Percentiles rank a stretch among this genome's conserved stretches.
phyloP scores from a whole-genome alignment of 441 rosid genomes.

The Populus trichocarpa region DNA sequence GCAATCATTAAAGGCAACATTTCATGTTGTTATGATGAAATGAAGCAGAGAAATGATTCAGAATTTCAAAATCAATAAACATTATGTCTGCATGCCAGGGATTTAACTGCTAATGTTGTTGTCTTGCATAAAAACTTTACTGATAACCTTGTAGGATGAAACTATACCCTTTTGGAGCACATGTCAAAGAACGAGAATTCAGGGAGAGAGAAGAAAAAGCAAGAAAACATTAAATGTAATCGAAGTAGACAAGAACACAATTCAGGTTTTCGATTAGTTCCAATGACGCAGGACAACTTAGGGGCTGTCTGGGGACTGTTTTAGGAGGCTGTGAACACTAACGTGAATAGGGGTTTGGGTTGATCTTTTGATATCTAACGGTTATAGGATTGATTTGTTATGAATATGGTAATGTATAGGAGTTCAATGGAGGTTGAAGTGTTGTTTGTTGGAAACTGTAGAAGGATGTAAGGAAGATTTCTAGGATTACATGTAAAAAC shows the following conservation, averaged over 20 bases:
- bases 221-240: not conserved
- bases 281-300: not conserved
- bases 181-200: not conserved
- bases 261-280: not conserved
- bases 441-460: not conserved
- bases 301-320: not conserved
- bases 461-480: not conserved
- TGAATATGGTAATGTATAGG: not conserved
- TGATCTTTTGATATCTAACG: not conserved
- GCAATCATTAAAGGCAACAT: not conserved
- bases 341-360: not conserved
- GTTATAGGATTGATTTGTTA: not conserved
- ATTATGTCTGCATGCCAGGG: not conserved
- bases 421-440: not conserved
- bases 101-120: not conserved
- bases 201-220: not conserved
- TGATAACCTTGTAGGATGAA: not conserved
- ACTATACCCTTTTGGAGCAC: not conserved
- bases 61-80: not conserved
- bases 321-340: not conserved
- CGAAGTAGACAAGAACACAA: not conserved
- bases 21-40: not conserved
- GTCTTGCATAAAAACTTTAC: slow-evolving; percentile 3
- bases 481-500: not conserved
- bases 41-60: not conserved